Percentiles rank a stretch among this genome's conserved stretches.
Evolutionary conservation across 2,329 filamentous ascomycete genomes (phyloP).

Genomic region (Triangularia setosa): DNA sequence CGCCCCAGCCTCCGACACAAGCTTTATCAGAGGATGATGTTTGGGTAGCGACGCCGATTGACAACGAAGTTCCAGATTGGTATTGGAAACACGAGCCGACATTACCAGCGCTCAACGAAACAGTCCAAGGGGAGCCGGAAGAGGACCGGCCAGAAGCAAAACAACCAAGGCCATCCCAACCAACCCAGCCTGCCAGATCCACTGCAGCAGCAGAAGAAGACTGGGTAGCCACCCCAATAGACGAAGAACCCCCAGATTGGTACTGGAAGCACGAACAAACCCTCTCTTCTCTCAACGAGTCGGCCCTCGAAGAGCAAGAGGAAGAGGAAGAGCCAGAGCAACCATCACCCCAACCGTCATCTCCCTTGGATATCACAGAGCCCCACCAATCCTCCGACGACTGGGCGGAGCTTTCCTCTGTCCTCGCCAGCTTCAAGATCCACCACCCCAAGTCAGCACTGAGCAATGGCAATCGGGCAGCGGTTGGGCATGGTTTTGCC

Average conservation of each 20-base stretch:
- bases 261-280: conserved; percentile 6
- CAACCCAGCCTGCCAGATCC: neutral
- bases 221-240: neutral
- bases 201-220: neutral
- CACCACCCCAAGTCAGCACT: conserved; percentile 16
- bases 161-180: neutral
- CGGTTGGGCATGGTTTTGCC: neutral
- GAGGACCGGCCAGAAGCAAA: neutral
- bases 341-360: neutral
- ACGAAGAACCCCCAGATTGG: neutral
- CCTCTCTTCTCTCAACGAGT: neutral
- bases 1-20: neutral
- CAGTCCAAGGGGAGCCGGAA: neutral
- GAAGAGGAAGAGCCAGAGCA: neutral
- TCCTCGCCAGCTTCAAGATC: conserved; percentile 11
- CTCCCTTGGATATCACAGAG: neutral
- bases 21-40: neutral
- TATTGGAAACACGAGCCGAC: conserved; percentile 8
- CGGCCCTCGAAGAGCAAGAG: neutral
- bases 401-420: conserved; percentile 15
- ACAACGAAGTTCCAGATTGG: neutral
- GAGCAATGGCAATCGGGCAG: neutral
- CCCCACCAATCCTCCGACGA: conserved; percentile 3
- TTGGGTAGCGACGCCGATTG: neutral
- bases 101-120: neutral